Base-by-base conservation (phyloP, 2,329 filamentous ascomycete genomes). In the Talaromyces funiculosus region DNA sequence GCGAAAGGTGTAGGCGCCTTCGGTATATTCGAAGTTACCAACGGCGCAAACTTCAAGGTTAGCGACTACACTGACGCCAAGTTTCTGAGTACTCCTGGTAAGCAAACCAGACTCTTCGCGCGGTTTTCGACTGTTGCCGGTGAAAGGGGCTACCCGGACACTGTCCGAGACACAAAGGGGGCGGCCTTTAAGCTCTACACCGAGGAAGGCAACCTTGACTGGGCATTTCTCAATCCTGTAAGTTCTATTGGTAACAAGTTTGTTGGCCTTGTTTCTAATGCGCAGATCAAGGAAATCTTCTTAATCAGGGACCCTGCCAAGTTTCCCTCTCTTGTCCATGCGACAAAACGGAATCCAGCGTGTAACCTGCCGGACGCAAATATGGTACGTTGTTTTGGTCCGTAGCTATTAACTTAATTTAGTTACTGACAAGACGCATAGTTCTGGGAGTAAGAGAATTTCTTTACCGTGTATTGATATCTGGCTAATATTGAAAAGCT, bases 11-110 rank as follows among this genome's bases (percentile, higher is more conserved):
- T 37, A 82, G 82, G 61, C 29, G 82, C 82, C 0, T 82, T 77
- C 62, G 83, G 83, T 18, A 79, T 84, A 55, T 87, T 87, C 63
- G 83, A 86, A 69, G 80, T 82, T n/a, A 85, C 82, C 0, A 71
- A 81, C 40, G 84, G 87, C 65, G n/a, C n/a, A n/a, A n/a, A n/a
- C n/a, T n/a, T n/a, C n/a, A n/a, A n/a, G n/a, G 76, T 85, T 59
- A 79, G 81, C 2, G 78, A 86, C 64, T 68, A 86, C 37, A 85
- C 81, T 6, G 75, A 76, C 1, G 82, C 84, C 26, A 77, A 79
- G 45, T 83, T 86, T 64, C 73, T 87, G 10, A 80, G 71, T 53
- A 71, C 71, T 2, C 69, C 82, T 20, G 84, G 83, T 6, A 85
- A 82, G 26, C 84, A 82, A 68, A 81, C 78, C 0, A 72, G 76